These are phyloP conservation scores for Colletotrichum sp. DNA, from an alignment of 2,329 filamentous ascomycete genomes.

Conservation along the genomic window DNA sequence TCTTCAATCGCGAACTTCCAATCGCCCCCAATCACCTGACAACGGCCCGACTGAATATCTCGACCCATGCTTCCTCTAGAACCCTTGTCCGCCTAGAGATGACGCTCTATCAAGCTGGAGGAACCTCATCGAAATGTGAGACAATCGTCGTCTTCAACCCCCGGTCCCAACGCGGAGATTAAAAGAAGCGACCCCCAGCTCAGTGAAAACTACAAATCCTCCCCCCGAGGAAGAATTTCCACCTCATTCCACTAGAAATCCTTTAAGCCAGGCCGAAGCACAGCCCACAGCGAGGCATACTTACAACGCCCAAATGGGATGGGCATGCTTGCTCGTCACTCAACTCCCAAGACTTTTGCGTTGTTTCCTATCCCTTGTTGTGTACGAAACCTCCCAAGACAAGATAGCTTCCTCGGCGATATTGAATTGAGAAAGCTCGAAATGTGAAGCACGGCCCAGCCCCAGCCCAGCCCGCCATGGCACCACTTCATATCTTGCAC, in stretches of 20 bases:
- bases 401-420: neutral
- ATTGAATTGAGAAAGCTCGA: neutral
- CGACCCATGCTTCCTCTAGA: neutral
- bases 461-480: neutral
- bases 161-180: neutral
- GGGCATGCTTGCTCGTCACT: neutral
- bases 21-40: neutral
- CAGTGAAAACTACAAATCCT: no score
- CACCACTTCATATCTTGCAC: neutral
- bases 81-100: neutral
- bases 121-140: neutral
- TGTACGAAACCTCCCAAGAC: neutral
- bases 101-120: neutral
- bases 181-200: neutral
- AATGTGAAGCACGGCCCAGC: neutral
- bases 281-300: neutral
- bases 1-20: neutral
- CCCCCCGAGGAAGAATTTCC: neutral
- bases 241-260: neutral
- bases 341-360: neutral
- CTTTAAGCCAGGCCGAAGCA: neutral
- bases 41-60: neutral
- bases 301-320: neutral
- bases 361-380: neutral
- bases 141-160: neutral